Evolutionary conservation across 2,329 filamentous ascomycete genomes (phyloP).

Genomic region (Penicillium occitanis): DNA sequence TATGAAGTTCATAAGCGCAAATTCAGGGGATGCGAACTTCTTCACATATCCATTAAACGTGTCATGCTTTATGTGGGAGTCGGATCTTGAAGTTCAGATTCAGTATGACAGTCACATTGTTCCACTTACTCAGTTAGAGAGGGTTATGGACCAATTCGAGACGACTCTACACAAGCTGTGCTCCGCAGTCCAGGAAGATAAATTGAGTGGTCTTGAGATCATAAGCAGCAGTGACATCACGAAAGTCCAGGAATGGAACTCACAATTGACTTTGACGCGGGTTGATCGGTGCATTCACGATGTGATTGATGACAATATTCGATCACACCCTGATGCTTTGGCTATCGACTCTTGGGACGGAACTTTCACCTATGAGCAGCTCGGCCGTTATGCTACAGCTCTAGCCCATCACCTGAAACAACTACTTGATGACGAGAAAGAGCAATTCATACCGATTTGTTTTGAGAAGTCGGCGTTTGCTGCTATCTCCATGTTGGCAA

Average conservation of each 20-base stretch:
- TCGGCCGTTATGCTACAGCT: constrained; percentile 34
- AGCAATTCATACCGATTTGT: constrained; percentile 28
- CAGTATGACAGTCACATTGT: constrained; percentile 16
- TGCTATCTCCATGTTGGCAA: constrained; percentile 22
- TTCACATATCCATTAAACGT: constrained; percentile 20
- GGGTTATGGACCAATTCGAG: constrained; percentile 18
- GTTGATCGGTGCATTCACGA: constrained; percentile 19
- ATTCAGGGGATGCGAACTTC: constrained; percentile 20
- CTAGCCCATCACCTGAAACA: constrained; percentile 33
- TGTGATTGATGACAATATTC: constrained; percentile 12
- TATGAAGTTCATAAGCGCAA: constrained; percentile 18
- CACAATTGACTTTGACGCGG: constrained; percentile 18
- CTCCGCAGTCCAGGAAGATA: background rate
- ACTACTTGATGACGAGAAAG: constrained; percentile 27
- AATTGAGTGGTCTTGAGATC: background rate
- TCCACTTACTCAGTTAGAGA: constrained; percentile 12
- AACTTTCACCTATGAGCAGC: constrained; percentile 35
- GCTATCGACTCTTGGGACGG: constrained; percentile 38
- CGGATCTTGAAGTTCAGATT: constrained; percentile 10
- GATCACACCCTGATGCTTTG: constrained; percentile 24
- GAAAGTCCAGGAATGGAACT: constrained; percentile 18
- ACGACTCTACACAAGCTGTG: constrained; percentile 14
- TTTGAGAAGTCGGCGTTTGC: constrained; percentile 25
- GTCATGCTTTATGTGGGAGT: constrained; percentile 21
- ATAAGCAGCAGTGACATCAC: background rate